Evolutionary conservation across 176 grass and related monocot genomes (phyloP).

Genomic region (Lolium multiflorum): DNA sequence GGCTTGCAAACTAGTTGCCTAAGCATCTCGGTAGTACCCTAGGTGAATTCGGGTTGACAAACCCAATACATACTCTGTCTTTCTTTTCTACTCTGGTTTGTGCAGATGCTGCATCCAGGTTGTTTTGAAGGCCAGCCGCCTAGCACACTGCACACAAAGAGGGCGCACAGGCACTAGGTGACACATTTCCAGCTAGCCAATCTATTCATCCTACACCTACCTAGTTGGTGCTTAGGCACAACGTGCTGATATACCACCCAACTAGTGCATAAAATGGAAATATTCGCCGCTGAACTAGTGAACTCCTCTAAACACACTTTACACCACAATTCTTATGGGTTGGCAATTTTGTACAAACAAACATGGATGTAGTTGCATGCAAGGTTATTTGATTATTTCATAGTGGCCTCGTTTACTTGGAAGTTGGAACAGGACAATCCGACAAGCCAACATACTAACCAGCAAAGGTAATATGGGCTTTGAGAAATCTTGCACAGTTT

Average conservation of each 20-base stretch:
- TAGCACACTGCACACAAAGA: too few species aligned
- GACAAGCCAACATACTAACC: not conserved
- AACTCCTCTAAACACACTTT: not conserved
- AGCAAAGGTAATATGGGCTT: not conserved
- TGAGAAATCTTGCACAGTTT: conserved; percentile 2
- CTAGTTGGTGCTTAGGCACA: too few species aligned
- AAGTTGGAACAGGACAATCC: not conserved
- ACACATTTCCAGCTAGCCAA: too few species aligned
- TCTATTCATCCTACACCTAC: too few species aligned
- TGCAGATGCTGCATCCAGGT: conserved; percentile 29
- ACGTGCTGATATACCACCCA: too few species aligned
- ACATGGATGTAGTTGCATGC: conserved; percentile 21
- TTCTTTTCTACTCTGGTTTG: conserved; percentile 19
- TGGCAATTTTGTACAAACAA: not conserved
- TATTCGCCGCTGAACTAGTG: not conserved
- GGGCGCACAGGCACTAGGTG: too few species aligned
- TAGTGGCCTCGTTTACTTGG: not conserved
- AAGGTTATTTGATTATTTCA: not conserved
- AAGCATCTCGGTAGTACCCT: too few species aligned
- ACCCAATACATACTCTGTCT: not conserved
- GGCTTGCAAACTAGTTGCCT: too few species aligned
- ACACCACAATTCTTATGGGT: not conserved
- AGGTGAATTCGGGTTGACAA: too few species aligned
- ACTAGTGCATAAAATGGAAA: not conserved
- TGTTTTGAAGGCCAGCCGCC: too few species aligned